Evolutionary conservation across 2,329 filamentous ascomycete species (phyloP).

Genomic region (Botryotinia narcissicola): DNA sequence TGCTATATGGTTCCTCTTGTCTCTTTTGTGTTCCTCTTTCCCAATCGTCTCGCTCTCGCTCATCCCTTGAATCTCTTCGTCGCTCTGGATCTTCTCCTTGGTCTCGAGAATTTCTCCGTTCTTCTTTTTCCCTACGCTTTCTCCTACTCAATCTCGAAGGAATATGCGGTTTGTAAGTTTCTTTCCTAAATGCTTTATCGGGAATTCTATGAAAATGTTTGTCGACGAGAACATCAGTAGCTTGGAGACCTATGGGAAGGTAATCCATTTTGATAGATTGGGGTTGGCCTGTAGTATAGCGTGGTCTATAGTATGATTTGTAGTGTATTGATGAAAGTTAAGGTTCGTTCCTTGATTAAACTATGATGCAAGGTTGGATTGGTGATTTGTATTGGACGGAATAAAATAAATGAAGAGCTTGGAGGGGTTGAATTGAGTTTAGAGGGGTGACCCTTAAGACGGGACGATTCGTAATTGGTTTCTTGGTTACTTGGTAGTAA

Average conservation of each 20-base stretch:
- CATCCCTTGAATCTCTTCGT: neutral
- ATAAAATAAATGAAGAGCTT: neutral
- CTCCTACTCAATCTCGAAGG: neutral
- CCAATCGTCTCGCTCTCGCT: neutral
- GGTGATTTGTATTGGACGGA: neutral
- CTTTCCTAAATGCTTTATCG: conserved; percentile 25
- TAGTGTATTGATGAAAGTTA: neutral
- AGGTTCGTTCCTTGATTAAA: conserved; percentile 3
- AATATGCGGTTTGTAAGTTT: conserved; percentile 29
- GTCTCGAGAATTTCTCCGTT: neutral
- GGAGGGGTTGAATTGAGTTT: neutral
- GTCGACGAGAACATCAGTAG: conserved; percentile 23
- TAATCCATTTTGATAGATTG: conserved; percentile 8
- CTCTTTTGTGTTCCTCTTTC: neutral
- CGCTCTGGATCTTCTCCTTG: neutral
- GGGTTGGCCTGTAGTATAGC: neutral
- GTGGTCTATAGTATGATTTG: neutral
- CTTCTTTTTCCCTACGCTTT: neutral
- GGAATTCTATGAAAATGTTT: conserved; percentile 31
- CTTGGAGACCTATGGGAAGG: conserved; percentile 20
- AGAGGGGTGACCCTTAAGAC: neutral
- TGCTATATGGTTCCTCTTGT: conserved; percentile 15
- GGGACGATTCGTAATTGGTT: neutral
- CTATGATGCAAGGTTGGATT: neutral
- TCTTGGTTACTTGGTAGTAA: neutral